Percentiles rank a stretch among this genome's conserved stretches.
phyloP scores from a whole-genome alignment of 371 early-diverging fungal species.

The Dichotomocladium elegans region DNA sequence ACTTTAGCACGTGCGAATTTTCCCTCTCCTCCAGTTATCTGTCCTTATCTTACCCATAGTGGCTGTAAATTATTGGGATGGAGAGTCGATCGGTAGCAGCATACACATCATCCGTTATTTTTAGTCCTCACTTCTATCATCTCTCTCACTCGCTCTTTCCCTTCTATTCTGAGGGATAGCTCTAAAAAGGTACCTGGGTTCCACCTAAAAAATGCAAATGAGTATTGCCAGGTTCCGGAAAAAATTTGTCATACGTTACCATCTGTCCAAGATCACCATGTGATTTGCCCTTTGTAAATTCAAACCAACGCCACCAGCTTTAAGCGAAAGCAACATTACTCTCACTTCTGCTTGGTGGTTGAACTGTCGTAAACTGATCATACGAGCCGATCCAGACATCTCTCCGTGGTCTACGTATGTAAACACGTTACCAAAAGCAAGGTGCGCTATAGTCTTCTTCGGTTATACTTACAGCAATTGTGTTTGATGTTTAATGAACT shows the following conservation, averaged over 20 bases:
- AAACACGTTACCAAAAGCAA: too few relatives aligned
- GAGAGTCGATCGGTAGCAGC: too few relatives aligned
- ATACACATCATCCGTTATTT: too few relatives aligned
- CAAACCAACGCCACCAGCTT: conserved; percentile 42
- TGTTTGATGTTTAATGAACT: conserved; percentile 11
- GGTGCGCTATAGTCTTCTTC: too few relatives aligned
- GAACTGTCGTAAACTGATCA: conserved; percentile 22
- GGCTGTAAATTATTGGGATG: conserved; percentile 10
- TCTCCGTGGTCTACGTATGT: conserved; percentile 32
- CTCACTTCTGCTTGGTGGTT: conserved; percentile 24
- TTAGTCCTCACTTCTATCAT: too few relatives aligned
- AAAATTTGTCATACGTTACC: conserved; percentile 14
- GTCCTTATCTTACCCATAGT: conserved; percentile 27
- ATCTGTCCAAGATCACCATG: conserved; percentile 43
- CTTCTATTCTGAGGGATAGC: too few relatives aligned
- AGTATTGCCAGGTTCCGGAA: neutral
- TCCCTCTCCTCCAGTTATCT: neutral
- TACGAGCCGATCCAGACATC: conserved; percentile 16
- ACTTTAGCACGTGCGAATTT: too few relatives aligned
- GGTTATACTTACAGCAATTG: conserved; percentile 21
- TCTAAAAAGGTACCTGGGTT: conserved; percentile 47
- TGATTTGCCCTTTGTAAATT: conserved; percentile 44
- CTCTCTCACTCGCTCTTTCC: too few relatives aligned
- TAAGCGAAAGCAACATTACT: conserved; percentile 37
- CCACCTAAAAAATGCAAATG: conserved; percentile 20